These are phyloP conservation scores for Aspergillus novoparasiticus DNA, from an alignment of 2,329 filamentous ascomycete species.

Conservation along the genomic window DNA sequence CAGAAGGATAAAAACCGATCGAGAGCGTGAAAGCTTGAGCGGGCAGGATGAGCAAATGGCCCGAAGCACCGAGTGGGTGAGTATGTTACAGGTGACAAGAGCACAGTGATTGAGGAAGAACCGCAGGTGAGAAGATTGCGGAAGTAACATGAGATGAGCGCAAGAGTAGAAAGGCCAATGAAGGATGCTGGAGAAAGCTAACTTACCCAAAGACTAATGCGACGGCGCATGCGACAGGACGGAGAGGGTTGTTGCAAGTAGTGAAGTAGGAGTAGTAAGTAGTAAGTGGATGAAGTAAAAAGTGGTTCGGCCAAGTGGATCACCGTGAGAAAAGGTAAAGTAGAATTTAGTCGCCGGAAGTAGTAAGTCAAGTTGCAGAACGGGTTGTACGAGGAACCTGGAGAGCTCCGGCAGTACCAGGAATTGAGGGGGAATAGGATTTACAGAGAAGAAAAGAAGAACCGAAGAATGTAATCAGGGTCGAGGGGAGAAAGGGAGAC, in stretches of 20 bases:
- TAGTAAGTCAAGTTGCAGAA: constrained; percentile 10
- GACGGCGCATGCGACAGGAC: constrained; percentile 4
- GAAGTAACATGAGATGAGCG: constrained; percentile 2
- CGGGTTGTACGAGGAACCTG: not conserved
- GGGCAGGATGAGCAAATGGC: not conserved
- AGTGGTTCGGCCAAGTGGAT: constrained; percentile 5
- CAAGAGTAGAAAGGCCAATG: not conserved
- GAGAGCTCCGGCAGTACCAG: not conserved
- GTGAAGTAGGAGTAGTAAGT: constrained; percentile 13
- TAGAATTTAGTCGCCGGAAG: constrained; percentile 18
- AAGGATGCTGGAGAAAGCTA: not conserved
- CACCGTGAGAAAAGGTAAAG: constrained; percentile 7
- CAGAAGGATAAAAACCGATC: not conserved
- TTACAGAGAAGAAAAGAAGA: not conserved
- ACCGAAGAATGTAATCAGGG: not conserved
- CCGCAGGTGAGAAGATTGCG: not conserved
- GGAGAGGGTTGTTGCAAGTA: not conserved
- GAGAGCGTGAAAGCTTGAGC: not conserved
- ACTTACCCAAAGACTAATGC: not conserved
- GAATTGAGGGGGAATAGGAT: not conserved
- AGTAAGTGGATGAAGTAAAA: constrained; percentile 21
- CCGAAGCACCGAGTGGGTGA: not conserved
- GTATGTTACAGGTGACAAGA: not conserved
- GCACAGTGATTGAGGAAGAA: not conserved
- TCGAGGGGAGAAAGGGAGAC: not conserved